Base-by-base conservation (phyloP, 2,329 filamentous ascomycete genomes). In the Fusarium euwallaceae region DNA sequence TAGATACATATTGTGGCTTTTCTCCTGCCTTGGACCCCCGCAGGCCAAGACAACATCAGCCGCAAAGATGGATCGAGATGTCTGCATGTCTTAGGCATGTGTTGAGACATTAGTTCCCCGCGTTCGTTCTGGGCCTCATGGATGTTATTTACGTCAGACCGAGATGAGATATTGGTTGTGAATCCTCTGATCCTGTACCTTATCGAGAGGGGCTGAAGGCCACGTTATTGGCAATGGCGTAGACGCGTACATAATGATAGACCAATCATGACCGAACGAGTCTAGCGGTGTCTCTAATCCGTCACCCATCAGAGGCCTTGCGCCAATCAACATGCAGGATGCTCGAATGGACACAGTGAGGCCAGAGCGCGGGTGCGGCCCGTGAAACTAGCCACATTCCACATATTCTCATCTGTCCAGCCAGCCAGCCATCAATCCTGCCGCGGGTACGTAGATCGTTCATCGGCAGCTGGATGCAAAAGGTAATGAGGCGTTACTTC, bases 341-440 rank as follows among this genome's bases (percentile, higher is more conserved):
- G 10, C 10, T n/a, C 17, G 17, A 6, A 10, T 32, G 7, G 17
- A 32, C 27, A 7, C 10, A 1, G 10, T 32, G 27, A 37, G 24
- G 17, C 51, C 62, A 68, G 51, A 53, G 29, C 43, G 32, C 67
- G 69, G 69, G 22, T 43, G 22, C 69, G 69, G 69, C 20, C 69
- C 51, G 64, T n/a, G 43, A 68, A 69, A 60, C 34, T 32, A 32
- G 48, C 27, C 48, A 53, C 48, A 53, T 53, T 32, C 48, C 48
- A 7, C 10, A n/a, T 53, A 17, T 32, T 10, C 16, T 6, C 45
- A 12, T 17, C 27, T 11, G 48, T 11, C 22, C 39, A 51, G 45
- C 17, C 39, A 29, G 45, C 27, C 48, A 53, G 48, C 48, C 48
- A 32, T 32, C 48, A 53, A 53, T 51, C 48, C 24, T 53, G 27